Base-by-base conservation (phyloP, 179 eudicot genomes). In the Gypsophila paniculata region DNA sequence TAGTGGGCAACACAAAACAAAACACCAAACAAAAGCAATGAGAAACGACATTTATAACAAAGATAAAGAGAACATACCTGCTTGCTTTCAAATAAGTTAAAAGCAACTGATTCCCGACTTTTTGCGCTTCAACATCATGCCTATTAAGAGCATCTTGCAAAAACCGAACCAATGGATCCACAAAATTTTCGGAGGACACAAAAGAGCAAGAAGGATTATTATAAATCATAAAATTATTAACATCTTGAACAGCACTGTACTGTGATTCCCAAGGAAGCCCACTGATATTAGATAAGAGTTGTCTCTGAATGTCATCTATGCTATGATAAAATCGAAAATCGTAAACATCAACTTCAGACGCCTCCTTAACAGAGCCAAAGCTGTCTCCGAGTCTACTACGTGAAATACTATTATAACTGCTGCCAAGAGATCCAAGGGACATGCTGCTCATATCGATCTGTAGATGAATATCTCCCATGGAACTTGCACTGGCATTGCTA, bases 191-290 rank as follows among this genome's bases (percentile, higher is more conserved):
- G 0, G 58, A 76, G 61, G 88, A 81, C 38, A 85, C 53, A 21
- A 65, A 76, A 21, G 79, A 57, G 68, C 74, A 79, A 72, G 79
- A 79, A 68, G 84, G 80, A 38, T 80, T 76, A 61, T 78, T 76
- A 53, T 75, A 10, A 39, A 48, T 72, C 72, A 90, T 66, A 70
- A 79, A 83, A 66, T 38, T 68, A 44, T 76, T 70, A 29, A 85
- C 75, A 73, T 86, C 88, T 77, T 85, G 84, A 69, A 90, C 79
- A 19, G 74, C 84, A 71, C 55, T 61, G 68, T 87, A 81, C 44
- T 86, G 90, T 32, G 77, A 74, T 77, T 86, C 90, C 96, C 94
- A 90, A 21, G 92, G 80, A 80, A 87, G 90, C 32, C 66, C 76
- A 57, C 80, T 78, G 61, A 87, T 52, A 66, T 79, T 77, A n/a